Evolutionary conservation across 371 early-diverging fungal genomes (phyloP), one percentile per base, ranked within the genome.

Genomic region (Mortierella sp.): DNA sequence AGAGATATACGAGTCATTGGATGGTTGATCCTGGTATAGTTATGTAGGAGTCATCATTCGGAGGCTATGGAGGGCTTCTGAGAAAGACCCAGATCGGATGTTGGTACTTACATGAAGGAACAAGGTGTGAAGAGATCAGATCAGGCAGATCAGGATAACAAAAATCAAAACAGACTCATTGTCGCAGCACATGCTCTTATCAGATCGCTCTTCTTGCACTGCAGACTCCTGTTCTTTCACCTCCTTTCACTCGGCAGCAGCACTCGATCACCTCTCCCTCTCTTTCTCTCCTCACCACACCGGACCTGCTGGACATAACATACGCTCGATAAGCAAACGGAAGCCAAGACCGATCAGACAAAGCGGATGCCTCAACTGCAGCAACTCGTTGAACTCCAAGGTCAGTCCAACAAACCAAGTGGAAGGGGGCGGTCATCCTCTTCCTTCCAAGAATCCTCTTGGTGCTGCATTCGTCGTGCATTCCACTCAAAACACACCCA

Each of bases 11-110:
- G 72, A 47, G 56, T 72, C 72, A 72, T 72, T 62, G 72, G 72
- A 72, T 67, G 62, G 42, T 72, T 72, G 62, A 52, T 72, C 72
- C 72, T 72, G 67, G 72, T 72, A 72, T 72, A 72, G 72, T 72
- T 72, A 61, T 65, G 26, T 43, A 62, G 53, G n/a, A 61, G 34
- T 72, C 72, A 72, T 72, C 72, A 72, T 62, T 67, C 72, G 34
- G 12, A 14, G 50, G 46, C 7, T 27, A 16, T n/a, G 3, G 1
- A 19, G 28, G 7, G 16, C 46, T 21, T 54, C 14, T 26, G 7
- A 18, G 45, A n/a, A 18, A 5, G 45, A 45, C 5, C n/a, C 5
- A 6, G 24, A 48, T 48, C 6, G 16, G 45, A 12, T 16, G 16
- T 16, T 21, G 27, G 5, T 21, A 61, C 57, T 66, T 71, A 59